Conservation (phyloP, 768 basidiomycete species). For the Cyclocybe aegerita region DNA sequence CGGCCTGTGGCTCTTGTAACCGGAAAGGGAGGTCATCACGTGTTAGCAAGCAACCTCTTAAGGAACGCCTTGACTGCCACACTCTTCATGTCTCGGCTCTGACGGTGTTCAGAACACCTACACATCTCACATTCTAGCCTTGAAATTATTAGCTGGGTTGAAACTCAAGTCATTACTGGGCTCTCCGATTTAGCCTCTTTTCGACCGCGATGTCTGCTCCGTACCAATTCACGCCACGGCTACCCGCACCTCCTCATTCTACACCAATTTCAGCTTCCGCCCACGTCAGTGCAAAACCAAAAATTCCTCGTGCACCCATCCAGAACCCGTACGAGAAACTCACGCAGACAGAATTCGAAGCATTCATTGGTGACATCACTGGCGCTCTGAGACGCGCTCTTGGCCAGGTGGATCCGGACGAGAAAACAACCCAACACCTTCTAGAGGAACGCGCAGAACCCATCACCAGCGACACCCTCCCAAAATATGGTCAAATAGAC, state of each 20-base stretch:
- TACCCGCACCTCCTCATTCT: conserved; percentile 21
- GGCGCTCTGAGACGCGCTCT: conserved; percentile 56
- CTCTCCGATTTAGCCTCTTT: neutral
- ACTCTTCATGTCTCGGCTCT: too few species aligned
- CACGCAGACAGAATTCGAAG: conserved; percentile 64
- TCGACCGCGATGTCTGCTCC: conserved; percentile 16
- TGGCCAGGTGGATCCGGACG: conserved; percentile 40
- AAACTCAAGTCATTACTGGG: too few species aligned
- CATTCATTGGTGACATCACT: conserved; percentile 68
- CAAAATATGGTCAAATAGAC: conserved; percentile 12
- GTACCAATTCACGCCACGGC: conserved; percentile 20
- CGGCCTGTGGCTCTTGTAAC: too few species aligned
- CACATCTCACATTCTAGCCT: too few species aligned
- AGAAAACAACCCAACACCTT: neutral
- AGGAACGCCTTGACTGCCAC: too few species aligned
- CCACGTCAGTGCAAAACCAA: conserved; percentile 14
- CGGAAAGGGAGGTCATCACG: too few species aligned
- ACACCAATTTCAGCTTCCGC: conserved; percentile 18
- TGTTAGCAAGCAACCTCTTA: too few species aligned
- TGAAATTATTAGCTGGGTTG: too few species aligned
- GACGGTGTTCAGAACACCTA: too few species aligned
- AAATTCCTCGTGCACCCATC: conserved; percentile 45
- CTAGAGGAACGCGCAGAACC: conserved; percentile 1
- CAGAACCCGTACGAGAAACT: conserved; percentile 77
- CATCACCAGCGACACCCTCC: neutral